A percentile compares a stretch with the other conserved stretches of the same genome.
Evolutionary conservation across 108 stramenopile genomes (phyloP).

Genomic region (Asterionellopsis glacialis): DNA sequence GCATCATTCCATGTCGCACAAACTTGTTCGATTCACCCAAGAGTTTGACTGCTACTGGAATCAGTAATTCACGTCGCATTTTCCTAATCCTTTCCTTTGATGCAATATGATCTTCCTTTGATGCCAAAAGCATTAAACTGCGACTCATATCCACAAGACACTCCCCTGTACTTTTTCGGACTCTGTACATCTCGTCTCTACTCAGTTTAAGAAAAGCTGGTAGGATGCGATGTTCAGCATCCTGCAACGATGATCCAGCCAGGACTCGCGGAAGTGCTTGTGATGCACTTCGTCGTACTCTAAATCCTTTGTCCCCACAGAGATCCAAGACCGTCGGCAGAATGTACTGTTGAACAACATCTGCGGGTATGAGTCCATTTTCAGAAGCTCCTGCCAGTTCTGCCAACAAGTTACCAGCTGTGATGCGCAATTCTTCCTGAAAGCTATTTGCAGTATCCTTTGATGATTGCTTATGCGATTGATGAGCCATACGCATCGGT

Average conservation of each 20-base stretch:
- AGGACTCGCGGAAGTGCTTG: slow-evolving; percentile 90
- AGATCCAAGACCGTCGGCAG: slow-evolving; percentile 83
- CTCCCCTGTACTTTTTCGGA: slow-evolving; percentile 80
- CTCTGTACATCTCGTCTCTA: slow-evolving; percentile 91
- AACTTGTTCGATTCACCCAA: slow-evolving; percentile 68
- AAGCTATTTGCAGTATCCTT: slow-evolving; percentile 32
- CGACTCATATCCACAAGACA: slow-evolving; percentile 81
- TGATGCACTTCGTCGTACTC: slow-evolving; percentile 89
- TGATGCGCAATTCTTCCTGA: slow-evolving; percentile 90
- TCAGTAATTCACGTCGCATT: slow-evolving; percentile 48
- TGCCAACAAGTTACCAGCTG: slow-evolving; percentile 85
- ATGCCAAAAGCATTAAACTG: slow-evolving; percentile 50
- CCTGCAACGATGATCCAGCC: slow-evolving; percentile 78
- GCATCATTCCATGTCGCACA: slow-evolving; percentile 87
- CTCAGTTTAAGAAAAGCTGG: slow-evolving; percentile 89
- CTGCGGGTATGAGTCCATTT: slow-evolving; percentile 25
- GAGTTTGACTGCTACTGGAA: slow-evolving; percentile 69
- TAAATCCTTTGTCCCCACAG: slow-evolving; percentile 89
- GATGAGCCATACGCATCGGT: slow-evolving; percentile 54
- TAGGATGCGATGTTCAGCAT: slow-evolving; percentile 65
- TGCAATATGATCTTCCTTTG: slow-evolving; percentile 1
- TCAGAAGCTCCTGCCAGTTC: slow-evolving; percentile 70
- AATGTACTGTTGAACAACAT: slow-evolving; percentile 48
- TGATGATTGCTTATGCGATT: slow-evolving; percentile 5
- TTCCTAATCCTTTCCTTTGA: slow-evolving; percentile 9